Evolutionary conservation across 2,329 filamentous ascomycete species (phyloP).

Genomic region (Apiospora pterosperma): DNA sequence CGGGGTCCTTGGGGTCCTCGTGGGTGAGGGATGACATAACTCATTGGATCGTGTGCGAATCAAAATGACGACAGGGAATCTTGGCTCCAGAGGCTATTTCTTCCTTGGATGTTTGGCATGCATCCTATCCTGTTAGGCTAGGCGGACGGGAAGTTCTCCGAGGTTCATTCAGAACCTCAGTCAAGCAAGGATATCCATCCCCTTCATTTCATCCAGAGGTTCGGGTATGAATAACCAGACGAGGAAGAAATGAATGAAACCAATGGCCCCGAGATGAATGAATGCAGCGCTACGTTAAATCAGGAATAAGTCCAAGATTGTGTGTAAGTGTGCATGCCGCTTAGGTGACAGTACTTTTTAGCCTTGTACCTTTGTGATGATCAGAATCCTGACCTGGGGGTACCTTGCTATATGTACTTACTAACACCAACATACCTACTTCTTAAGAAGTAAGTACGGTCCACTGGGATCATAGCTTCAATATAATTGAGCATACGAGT

Average conservation of each 20-base stretch:
- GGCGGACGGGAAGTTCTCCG: constrained; percentile 1
- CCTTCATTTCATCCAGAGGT: neutral
- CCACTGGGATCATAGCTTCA: neutral
- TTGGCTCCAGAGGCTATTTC: neutral
- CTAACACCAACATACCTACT: too few relatives aligned
- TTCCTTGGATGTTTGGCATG: neutral
- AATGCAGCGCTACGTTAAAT: neutral
- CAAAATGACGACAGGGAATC: neutral
- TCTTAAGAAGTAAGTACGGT: too few relatives aligned
- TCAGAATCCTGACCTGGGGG: too few relatives aligned
- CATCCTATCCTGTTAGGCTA: neutral
- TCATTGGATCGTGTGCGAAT: neutral
- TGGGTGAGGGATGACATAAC: neutral
- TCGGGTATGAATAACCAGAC: neutral
- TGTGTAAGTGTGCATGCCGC: neutral
- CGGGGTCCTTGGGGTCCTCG: too few relatives aligned
- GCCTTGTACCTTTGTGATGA: too few relatives aligned
- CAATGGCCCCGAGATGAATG: neutral
- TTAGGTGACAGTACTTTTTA: too few relatives aligned
- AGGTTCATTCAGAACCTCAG: neutral
- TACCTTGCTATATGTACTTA: too few relatives aligned
- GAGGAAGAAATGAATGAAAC: neutral
- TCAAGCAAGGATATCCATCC: neutral
- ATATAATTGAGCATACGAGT: too few relatives aligned
- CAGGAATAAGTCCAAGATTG: neutral